These are phyloP conservation scores for Chara braunii DNA, from an alignment of 139 green algal species.

Conservation along the genomic window DNA sequence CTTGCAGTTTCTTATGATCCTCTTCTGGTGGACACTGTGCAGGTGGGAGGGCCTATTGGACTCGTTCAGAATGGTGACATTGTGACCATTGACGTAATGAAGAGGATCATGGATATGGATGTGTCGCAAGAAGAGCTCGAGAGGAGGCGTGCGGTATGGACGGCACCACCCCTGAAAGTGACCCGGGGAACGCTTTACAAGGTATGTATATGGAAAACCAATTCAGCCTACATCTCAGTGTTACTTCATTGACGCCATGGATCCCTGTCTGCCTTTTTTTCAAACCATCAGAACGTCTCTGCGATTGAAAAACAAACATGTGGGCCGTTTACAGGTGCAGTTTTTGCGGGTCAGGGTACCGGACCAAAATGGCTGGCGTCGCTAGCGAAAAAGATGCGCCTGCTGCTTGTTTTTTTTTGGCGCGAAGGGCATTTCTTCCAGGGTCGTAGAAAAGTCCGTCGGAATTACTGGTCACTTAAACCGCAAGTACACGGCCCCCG, in stretches of 20 bases:
- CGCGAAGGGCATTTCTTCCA: too few relatives aligned
- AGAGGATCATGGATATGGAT: conserved; percentile 68
- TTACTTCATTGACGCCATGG: not conserved
- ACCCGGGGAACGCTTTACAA: conserved; percentile 87
- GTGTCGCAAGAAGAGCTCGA: conserved; percentile 66
- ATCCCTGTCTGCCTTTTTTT: not conserved
- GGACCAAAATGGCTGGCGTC: not conserved
- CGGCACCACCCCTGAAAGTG: conserved; percentile 69
- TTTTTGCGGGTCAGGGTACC: not conserved
- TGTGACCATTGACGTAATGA: conserved; percentile 80
- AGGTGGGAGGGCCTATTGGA: conserved; percentile 82
- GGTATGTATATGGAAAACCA: too few relatives aligned
- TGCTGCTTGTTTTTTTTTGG: too few relatives aligned
- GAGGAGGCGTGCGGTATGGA: conserved; percentile 57
- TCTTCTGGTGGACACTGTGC: too few relatives aligned
- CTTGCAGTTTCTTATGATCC: too few relatives aligned
- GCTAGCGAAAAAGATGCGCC: not conserved
- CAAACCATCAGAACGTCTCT: not conserved
- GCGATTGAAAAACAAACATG: not conserved
- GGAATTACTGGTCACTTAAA: too few relatives aligned
- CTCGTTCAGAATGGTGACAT: conserved; percentile 82
- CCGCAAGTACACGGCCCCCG: too few relatives aligned
- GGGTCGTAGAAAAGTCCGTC: too few relatives aligned
- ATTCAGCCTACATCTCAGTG: conserved; percentile 1
- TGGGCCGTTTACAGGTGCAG: not conserved